Base-by-base conservation (phyloP, 495 filamentous ascomycete genomes). In the Aspergillus ostianus region DNA sequence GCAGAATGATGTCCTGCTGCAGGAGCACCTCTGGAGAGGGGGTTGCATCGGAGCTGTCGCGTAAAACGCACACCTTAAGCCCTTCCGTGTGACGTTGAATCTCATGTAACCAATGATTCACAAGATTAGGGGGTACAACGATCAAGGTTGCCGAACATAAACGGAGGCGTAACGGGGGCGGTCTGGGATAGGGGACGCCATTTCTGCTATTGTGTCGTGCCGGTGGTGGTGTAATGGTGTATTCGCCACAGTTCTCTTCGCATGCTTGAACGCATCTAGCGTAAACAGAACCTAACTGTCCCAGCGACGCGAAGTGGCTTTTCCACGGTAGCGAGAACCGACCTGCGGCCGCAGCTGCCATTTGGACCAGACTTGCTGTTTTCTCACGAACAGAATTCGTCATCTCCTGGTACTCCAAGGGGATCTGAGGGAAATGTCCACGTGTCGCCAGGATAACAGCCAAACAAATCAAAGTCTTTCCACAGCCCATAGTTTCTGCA, bases 401-500 rank as follows among this genome's bases (percentile, higher is more conserved):
- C 41, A 70, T 70, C 20, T 77, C 64, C 44, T 82, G 81, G 63
- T 87, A 84, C 55, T 87, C 74, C 2, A 84, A 78, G 3, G 92
- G 91, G 7, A 88, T 82, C 7, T 74, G 73, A 3, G 91, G 82
- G 7, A 86, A 80, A 57, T 93, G 82, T 32, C 86, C 80, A 62
- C 82, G 85, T 0, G 91, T 96, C 12, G 90, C 86, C n/a, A 95
- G 77, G 45, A 97, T 90, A 2, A 93, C 74, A 29, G 92, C 82
- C 18, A 98, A 76, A 57, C 89, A 91, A 10, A 98, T 95, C 27
- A 97, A 71, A 0, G 93, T 97, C 75, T 98, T 98, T 0, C 93
- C 93, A 6, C 85, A 80, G 46, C 84, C 84, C 86, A 90, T 89
- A 48, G 82, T 94, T 59, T 78, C 77, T 4, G 78, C 71, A 46